Evolutionary conservation across 306 rosid genomes (phyloP).

Genomic region (Ochetophila trinervis): DNA sequence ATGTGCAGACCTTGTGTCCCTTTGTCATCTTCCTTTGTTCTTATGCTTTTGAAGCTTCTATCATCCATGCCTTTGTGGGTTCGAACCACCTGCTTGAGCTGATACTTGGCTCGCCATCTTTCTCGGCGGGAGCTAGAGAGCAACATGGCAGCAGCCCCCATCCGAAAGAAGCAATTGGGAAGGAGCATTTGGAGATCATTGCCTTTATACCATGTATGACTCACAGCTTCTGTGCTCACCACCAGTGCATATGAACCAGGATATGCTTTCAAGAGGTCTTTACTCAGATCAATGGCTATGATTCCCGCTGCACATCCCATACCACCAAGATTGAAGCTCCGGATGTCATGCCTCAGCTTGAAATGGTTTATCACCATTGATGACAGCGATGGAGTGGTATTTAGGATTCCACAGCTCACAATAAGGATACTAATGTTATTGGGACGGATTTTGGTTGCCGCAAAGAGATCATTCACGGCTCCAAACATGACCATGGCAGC

Average conservation of each 20-base stretch:
- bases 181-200: slow-evolving; percentile 47
- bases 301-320: slow-evolving; percentile 81
- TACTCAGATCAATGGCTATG: slow-evolving; percentile 61
- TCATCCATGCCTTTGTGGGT: slow-evolving; percentile 59
- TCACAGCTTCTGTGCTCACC: slow-evolving; percentile 61
- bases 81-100: slow-evolving; percentile 60
- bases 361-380: slow-evolving; percentile 62
- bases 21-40: slow-evolving; percentile 41
- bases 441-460: slow-evolving; percentile 39
- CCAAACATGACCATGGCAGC: slow-evolving; percentile 53
- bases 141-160: slow-evolving; percentile 63
- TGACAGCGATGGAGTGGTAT: slow-evolving; percentile 53
- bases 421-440: slow-evolving; percentile 43
- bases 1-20: slow-evolving; percentile 45
- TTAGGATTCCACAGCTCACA: slow-evolving; percentile 59
- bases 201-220: slow-evolving; percentile 59
- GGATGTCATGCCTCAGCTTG: slow-evolving; percentile 52
- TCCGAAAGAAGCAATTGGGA: slow-evolving; percentile 70
- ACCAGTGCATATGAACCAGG: slow-evolving; percentile 55
- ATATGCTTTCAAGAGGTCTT: slow-evolving; percentile 55
- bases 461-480: slow-evolving; percentile 46
- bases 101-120: slow-evolving; percentile 66
- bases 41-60: slow-evolving; percentile 49
- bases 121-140: slow-evolving; percentile 46
- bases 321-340: slow-evolving; percentile 66